Percentiles rank a stretch among this genome's conserved stretches.
These are phyloP conservation scores for Emericellopsis atlantica DNA, from an alignment of 2,329 filamentous ascomycete species.

Conservation along the genomic window DNA sequence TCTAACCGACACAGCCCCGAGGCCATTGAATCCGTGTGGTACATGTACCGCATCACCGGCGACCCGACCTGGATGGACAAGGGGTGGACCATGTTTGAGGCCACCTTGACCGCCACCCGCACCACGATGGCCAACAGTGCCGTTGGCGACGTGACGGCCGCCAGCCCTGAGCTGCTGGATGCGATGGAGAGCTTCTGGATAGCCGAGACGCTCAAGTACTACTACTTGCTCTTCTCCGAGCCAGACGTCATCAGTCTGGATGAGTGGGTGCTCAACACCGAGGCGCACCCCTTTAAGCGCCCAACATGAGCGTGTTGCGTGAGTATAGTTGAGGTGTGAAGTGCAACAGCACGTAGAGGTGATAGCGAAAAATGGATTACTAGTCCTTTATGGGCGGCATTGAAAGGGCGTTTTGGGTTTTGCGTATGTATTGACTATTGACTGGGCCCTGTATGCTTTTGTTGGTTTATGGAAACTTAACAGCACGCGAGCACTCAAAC, in stretches of 20 bases:
- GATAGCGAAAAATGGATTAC: too few relatives aligned
- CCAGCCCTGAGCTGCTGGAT: constrained; percentile 33
- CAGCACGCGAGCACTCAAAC: too few relatives aligned
- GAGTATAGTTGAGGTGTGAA: too few relatives aligned
- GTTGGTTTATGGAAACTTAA: too few relatives aligned
- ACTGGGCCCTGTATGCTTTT: too few relatives aligned
- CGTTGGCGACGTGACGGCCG: constrained; percentile 46
- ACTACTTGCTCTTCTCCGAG: constrained; percentile 67
- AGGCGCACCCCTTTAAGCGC: constrained; percentile 45
- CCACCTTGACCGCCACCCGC: constrained; percentile 53
- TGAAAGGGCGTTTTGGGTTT: too few relatives aligned
- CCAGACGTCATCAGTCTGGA: constrained; percentile 55
- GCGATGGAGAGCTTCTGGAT: constrained; percentile 86
- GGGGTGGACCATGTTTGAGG: constrained; percentile 76
- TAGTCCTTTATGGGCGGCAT: too few relatives aligned
- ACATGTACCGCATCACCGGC: constrained; percentile 83
- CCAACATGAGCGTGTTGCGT: too few relatives aligned
- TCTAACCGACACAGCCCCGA: constrained; percentile 46
- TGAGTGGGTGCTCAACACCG: constrained; percentile 55
- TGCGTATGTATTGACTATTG: too few relatives aligned
- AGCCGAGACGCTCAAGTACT: constrained; percentile 86
- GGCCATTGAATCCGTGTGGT: constrained; percentile 79
- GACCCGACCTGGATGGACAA: constrained; percentile 63
- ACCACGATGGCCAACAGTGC: constrained; percentile 59
- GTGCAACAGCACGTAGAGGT: too few relatives aligned